These are phyloP conservation scores for Crucihimalaya himalaica DNA, from an alignment of 345 rosid genomes.

Conservation along the genomic window DNA sequence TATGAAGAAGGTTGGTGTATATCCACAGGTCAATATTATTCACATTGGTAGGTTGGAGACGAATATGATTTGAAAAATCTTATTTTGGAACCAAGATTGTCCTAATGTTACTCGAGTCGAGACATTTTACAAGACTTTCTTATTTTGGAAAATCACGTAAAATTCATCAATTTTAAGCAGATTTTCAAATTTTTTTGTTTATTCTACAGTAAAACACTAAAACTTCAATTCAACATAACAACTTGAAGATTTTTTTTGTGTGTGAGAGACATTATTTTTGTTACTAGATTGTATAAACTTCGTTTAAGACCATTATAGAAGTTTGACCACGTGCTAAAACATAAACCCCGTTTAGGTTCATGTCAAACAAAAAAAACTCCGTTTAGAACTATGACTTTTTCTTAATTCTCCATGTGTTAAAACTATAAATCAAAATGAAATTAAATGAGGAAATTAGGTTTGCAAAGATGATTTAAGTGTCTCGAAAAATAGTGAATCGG, in stretches of 20 bases:
- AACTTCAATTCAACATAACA: not conserved
- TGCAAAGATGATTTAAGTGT: not conserved
- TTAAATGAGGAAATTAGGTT: not conserved
- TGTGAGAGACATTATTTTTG: not conserved
- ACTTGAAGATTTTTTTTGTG: not conserved
- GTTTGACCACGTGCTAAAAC: constrained; percentile 12
- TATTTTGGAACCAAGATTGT: too few relatives aligned
- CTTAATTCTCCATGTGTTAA: not conserved
- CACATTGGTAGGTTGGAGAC: constrained; percentile 3
- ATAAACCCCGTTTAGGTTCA: not conserved
- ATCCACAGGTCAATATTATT: constrained; percentile 11
- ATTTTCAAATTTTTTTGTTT: too few relatives aligned
- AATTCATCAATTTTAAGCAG: not conserved
- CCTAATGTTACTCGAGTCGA: not conserved
- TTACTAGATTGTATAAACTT: not conserved
- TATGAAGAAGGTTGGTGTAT: constrained; percentile 7
- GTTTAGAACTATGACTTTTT: not conserved
- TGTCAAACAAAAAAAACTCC: too few relatives aligned
- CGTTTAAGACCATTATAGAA: not conserved
- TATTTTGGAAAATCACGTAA: not conserved
- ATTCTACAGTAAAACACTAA: not conserved
- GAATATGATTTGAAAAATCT: not conserved
- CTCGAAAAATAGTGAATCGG: not conserved
- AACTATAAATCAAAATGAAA: not conserved
- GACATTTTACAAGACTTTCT: not conserved